phyloP scores from a whole-genome alignment of 2,329 filamentous ascomycete genomes.

The Penicillium decumbens region DNA sequence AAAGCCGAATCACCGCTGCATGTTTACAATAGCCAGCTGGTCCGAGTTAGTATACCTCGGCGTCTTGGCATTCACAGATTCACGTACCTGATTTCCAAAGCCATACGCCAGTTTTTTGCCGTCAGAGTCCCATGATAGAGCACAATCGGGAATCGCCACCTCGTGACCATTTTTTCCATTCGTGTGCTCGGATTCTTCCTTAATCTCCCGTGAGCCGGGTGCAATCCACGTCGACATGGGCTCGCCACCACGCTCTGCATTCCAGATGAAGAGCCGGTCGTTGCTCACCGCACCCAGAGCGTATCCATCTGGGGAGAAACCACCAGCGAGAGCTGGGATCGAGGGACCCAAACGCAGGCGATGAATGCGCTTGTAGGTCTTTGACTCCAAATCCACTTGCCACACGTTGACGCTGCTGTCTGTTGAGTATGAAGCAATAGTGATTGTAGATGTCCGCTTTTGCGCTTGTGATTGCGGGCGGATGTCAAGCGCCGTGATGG shows the following conservation, averaged over 20 bases:
- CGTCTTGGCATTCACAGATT: not conserved
- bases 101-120: constrained; percentile 52
- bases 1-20: constrained; percentile 33
- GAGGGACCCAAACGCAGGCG: constrained; percentile 35
- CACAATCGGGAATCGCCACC: constrained; percentile 32
- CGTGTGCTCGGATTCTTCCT: constrained; percentile 31
- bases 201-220: constrained; percentile 28
- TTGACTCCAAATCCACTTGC: constrained; percentile 38
- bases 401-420: constrained; percentile 46
- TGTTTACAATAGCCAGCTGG: constrained; percentile 39
- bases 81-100: constrained; percentile 46
- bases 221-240: constrained; percentile 41
- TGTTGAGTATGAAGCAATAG: constrained; percentile 44
- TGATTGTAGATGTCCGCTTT: constrained; percentile 24
- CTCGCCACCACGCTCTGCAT: constrained; percentile 42
- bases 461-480: constrained; percentile 31
- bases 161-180: constrained; percentile 36
- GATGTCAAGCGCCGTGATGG: constrained; percentile 44
- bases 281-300: constrained; percentile 44
- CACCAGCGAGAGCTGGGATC: constrained; percentile 38
- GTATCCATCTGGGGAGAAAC: constrained; percentile 47
- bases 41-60: constrained; percentile 5
- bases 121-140: constrained; percentile 51
- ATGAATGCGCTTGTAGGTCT: constrained; percentile 36
- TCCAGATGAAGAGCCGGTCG: constrained; percentile 46